Evolutionary conservation across 2,329 filamentous ascomycete genomes (phyloP).

Genomic region (Colletotrichum gigasporum): DNA sequence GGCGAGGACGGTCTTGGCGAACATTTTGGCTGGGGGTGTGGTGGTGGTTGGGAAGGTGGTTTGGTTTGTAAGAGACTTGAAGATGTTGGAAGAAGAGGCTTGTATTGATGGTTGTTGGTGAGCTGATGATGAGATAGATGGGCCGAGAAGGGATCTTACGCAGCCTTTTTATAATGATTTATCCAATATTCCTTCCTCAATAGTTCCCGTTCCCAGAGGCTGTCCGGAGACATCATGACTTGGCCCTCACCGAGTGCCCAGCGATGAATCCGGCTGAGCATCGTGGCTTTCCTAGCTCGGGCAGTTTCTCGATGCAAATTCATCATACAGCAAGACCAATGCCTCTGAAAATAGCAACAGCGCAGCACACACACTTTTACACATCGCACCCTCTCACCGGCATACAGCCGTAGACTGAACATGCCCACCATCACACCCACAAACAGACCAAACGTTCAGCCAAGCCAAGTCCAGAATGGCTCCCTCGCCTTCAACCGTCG

Average conservation of each 20-base stretch:
- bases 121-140: not conserved
- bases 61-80: no score
- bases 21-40: conserved; percentile 31
- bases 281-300: not conserved
- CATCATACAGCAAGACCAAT: not conserved
- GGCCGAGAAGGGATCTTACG: no score
- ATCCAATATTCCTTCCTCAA: no score
- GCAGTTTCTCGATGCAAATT: not conserved
- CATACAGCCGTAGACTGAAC: not conserved
- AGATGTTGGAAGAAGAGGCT: no score
- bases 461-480: no score
- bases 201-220: no score
- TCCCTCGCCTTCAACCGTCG: not conserved
- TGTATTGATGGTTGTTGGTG: not conserved
- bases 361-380: no score
- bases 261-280: not conserved
- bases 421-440: not conserved
- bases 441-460: not conserved
- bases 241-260: no score
- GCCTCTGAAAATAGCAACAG: conserved; percentile 16
- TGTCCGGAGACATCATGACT: not conserved
- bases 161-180: no score
- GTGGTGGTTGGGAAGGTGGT: not conserved
- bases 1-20: conserved; percentile 36
- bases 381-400: not conserved